These are phyloP conservation scores for Phytophthora ramorum DNA, from an alignment of 352 stramenopile species.

Conservation along the genomic window DNA sequence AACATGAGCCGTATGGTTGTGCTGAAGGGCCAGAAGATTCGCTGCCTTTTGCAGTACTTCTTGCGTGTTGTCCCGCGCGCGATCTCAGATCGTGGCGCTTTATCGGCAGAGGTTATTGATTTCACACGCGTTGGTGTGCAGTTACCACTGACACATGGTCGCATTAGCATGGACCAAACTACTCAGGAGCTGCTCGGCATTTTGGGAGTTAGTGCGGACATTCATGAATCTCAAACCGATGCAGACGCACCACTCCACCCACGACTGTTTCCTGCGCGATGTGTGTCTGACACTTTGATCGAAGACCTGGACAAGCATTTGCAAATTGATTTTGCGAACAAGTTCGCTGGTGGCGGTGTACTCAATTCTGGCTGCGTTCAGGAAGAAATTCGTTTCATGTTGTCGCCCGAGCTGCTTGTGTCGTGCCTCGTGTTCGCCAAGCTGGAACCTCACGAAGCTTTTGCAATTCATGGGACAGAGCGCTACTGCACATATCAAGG, in stretches of 20 bases:
- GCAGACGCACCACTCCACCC: background rate
- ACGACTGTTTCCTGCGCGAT: conserved; percentile 23
- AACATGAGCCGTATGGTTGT: conserved; percentile 30
- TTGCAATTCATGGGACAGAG: conserved; percentile 73
- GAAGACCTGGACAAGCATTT: conserved; percentile 70
- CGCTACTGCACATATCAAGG: conserved; percentile 64
- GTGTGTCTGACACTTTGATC: conserved; percentile 58
- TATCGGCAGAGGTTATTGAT: conserved; percentile 57
- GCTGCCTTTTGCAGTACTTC: conserved; percentile 79
- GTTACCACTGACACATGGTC: conserved; percentile 16
- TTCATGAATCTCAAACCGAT: background rate
- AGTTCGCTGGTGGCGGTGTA: conserved; percentile 79
- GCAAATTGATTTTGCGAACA: conserved; percentile 88
- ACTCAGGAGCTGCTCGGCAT: conserved; percentile 33
- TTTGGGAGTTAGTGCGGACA: background rate
- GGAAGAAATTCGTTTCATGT: conserved; percentile 85
- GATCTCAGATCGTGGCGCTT: conserved; percentile 2
- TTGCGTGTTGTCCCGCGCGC: conserved; percentile 52
- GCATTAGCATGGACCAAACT: conserved; percentile 8
- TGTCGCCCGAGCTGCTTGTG: conserved; percentile 77
- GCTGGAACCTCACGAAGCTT: conserved; percentile 71
- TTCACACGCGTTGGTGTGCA: conserved; percentile 57
- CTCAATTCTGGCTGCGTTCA: conserved; percentile 77
- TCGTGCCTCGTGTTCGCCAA: conserved; percentile 70
- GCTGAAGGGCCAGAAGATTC: conserved; percentile 74